Percentiles rank a stretch among this genome's conserved stretches.
These are phyloP conservation scores for Mycena rebaudengoi DNA, from an alignment of 768 basidiomycete genomes.

Conservation along the genomic window DNA sequence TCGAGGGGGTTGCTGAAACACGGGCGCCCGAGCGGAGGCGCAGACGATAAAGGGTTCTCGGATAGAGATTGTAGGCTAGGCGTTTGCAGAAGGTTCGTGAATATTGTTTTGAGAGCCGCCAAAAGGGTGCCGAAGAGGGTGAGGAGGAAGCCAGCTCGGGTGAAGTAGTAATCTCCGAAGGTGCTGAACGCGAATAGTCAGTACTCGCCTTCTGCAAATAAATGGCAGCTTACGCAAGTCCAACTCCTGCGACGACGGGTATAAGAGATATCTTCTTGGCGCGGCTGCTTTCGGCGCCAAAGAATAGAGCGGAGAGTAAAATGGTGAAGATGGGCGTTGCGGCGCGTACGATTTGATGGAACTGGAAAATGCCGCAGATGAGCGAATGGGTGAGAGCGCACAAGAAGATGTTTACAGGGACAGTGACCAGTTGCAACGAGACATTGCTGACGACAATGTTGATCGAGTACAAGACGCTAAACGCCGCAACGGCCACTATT, in stretches of 20 bases:
- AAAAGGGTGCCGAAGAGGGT: slow-evolving; percentile 92
- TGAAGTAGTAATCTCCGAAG: slow-evolving; percentile 96
- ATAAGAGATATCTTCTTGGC: slow-evolving; percentile 76
- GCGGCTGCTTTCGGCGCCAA: slow-evolving; percentile 65
- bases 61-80: slow-evolving; percentile 24
- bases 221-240: slow-evolving; percentile 74
- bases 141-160: slow-evolving; percentile 81
- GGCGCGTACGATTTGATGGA: slow-evolving; percentile 96
- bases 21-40: not conserved
- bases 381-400: not conserved
- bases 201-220: not conserved
- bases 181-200: no score
- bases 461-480: slow-evolving; percentile 90
- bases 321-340: slow-evolving; percentile 94
- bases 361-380: slow-evolving; percentile 61
- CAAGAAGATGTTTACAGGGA: slow-evolving; percentile 69
- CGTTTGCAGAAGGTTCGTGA: slow-evolving; percentile 84
- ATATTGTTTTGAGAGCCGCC: slow-evolving; percentile 93
- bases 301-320: slow-evolving; percentile 73
- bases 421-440: slow-evolving; percentile 86
- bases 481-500: slow-evolving; percentile 73
- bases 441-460: slow-evolving; percentile 97
- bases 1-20: slow-evolving; percentile 55
- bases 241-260: slow-evolving; percentile 91
- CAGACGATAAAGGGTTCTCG: no score